Conservation (phyloP, 2,329 filamentous ascomycete genomes). For the Ophiostoma australiae region DNA sequence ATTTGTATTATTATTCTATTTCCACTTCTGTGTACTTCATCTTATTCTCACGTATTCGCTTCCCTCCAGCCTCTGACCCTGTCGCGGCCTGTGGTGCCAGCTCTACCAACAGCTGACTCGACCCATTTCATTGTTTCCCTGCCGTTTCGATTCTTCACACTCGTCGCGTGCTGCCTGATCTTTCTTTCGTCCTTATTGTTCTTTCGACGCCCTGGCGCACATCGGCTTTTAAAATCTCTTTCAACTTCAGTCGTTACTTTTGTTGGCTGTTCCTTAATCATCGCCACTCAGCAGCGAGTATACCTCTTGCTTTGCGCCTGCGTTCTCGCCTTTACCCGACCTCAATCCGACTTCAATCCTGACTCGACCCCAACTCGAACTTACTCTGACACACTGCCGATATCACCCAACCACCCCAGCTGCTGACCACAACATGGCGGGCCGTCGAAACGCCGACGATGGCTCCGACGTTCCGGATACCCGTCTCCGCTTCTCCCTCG, state of each 20-base stretch:
- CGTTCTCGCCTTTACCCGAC: neutral
- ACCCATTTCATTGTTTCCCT: slow-evolving; percentile 1
- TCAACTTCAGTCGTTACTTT: neutral
- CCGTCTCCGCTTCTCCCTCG: slow-evolving; percentile 20
- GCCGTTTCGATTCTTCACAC: neutral
- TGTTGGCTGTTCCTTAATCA: neutral
- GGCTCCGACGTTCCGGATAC: slow-evolving; percentile 12
- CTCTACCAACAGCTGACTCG: neutral
- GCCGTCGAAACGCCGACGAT: slow-evolving; percentile 9
- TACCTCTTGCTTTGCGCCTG: neutral
- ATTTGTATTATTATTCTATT: neutral
- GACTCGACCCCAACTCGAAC: neutral
- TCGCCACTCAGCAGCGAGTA: neutral
- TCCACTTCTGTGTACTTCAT: slow-evolving; percentile 1
- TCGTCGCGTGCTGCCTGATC: neutral
- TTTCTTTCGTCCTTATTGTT: neutral
- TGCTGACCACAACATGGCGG: slow-evolving; percentile 7
- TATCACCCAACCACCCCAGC: neutral
- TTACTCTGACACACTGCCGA: neutral
- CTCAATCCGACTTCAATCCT: neutral
- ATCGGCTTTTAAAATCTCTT: neutral
- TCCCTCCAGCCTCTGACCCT: neutral
- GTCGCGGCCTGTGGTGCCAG: neutral
- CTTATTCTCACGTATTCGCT: slow-evolving; percentile 1
- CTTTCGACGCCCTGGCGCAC: neutral